phyloP scores from a whole-genome alignment of 129 eudicot genomes.

The Chrysanthemum lavandulifolium region DNA sequence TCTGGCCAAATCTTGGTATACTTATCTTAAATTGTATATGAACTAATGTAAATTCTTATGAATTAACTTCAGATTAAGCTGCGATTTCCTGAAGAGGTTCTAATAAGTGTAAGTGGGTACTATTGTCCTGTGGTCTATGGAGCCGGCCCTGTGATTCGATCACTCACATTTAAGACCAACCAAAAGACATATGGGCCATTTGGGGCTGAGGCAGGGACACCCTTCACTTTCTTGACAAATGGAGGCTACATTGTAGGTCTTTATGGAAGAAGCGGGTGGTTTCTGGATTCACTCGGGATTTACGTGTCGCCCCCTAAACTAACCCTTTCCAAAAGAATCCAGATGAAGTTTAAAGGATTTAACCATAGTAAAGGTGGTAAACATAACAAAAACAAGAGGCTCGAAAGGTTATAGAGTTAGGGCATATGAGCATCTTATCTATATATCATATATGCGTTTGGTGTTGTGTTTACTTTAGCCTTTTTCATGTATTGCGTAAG shows the following conservation, averaged over 20 bases:
- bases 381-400: not conserved
- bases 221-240: constrained; percentile 44
- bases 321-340: constrained; percentile 18
- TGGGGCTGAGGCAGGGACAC: constrained; percentile 70
- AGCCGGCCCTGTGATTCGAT: constrained; percentile 52
- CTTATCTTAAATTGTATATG: not conserved
- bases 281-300: constrained; percentile 48
- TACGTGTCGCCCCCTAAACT: constrained; percentile 16
- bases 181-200: constrained; percentile 56
- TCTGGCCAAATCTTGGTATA: not conserved
- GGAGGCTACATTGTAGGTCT: constrained; percentile 53
- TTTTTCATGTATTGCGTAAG: not conserved
- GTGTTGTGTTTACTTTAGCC: not conserved
- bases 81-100: not conserved
- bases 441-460: not conserved
- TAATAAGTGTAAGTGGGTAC: constrained; percentile 37
- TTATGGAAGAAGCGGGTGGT: constrained; percentile 31
- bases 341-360: not conserved
- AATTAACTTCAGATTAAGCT: constrained; percentile 40
- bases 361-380: not conserved
- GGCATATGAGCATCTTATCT: not conserved
- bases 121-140: constrained; percentile 57
- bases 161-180: constrained; percentile 57
- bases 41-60: not conserved
- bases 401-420: not conserved